phyloP scores from a whole-genome alignment of 2,329 filamentous ascomycete species.

The Grosmannia clavigera region DNA sequence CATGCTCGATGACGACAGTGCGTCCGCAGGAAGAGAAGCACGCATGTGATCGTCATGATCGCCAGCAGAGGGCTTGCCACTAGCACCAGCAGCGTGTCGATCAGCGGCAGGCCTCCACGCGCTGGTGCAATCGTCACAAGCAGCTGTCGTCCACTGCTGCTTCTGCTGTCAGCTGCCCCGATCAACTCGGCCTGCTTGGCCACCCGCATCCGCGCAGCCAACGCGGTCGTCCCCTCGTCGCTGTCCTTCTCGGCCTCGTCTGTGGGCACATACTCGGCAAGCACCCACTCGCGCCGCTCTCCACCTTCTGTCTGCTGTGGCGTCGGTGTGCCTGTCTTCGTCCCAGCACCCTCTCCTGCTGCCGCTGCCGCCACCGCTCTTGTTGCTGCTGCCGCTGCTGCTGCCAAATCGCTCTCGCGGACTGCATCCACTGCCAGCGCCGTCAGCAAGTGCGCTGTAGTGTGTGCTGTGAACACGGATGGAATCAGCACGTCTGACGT shows the following conservation, averaged over 20 bases:
- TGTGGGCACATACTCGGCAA: slow-evolving; percentile 9
- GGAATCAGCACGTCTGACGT: slow-evolving; percentile 92
- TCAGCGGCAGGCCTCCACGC: slow-evolving; percentile 81
- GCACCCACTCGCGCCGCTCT: slow-evolving; percentile 9
- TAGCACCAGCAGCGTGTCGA: slow-evolving; percentile 92
- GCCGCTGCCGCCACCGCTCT: background rate
- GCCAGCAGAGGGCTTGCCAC: slow-evolving; percentile 90
- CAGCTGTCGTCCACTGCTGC: slow-evolving; percentile 48
- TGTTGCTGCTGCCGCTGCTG: background rate
- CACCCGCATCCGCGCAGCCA: background rate
- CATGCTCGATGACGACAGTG: slow-evolving; percentile 81
- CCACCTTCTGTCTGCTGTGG: background rate
- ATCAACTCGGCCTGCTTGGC: background rate
- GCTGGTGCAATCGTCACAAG: slow-evolving; percentile 96
- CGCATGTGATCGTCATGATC: slow-evolving; percentile 79
- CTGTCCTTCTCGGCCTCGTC: background rate
- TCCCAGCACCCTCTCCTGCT: background rate
- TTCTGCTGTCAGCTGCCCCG: slow-evolving; percentile 28
- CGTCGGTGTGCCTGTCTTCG: background rate
- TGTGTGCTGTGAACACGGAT: slow-evolving; percentile 87
- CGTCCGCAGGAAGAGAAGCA: slow-evolving; percentile 75
- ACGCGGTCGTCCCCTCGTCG: background rate
- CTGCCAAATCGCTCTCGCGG: background rate
- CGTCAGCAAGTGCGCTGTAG: slow-evolving; percentile 73
- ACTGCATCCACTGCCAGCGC: slow-evolving; percentile 6